Evolutionary conservation across 2,329 filamentous ascomycete genomes (phyloP).

Genomic region (Calycina herbarum): DNA sequence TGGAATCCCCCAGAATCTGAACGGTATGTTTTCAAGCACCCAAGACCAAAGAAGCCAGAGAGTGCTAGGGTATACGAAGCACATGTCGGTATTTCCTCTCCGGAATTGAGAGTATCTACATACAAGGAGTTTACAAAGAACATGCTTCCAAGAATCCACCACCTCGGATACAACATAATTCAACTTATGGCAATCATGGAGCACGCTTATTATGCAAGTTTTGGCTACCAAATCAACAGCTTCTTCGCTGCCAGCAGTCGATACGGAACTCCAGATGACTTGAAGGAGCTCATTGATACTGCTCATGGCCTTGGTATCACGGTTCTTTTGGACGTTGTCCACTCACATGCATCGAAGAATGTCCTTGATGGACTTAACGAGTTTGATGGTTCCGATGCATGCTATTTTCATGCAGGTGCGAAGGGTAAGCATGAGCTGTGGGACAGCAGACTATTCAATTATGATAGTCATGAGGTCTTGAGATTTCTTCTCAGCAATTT

Average conservation of each 20-base stretch:
- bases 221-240: constrained; percentile 97
- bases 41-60: constrained; percentile 76
- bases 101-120: constrained; percentile 82
- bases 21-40: constrained; percentile 81
- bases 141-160: constrained; percentile 87
- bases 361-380: constrained; percentile 92
- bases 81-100: constrained; percentile 96
- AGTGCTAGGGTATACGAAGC: constrained; percentile 96
- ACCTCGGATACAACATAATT: constrained; percentile 93
- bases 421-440: constrained; percentile 89
- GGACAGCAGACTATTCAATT: constrained; percentile 98
- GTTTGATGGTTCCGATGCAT: constrained; percentile 92
- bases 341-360: constrained; percentile 98
- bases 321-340: constrained; percentile 91
- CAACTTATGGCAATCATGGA: constrained; percentile 99
- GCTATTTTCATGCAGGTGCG: constrained; percentile 88
- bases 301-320: constrained; percentile 89
- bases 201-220: constrained; percentile 98
- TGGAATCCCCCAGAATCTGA: constrained; percentile 86
- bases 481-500: constrained; percentile 95
- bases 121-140: constrained; percentile 97
- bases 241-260: constrained; percentile 98
- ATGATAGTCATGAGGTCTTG: constrained; percentile 89
- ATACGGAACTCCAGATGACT: constrained; percentile 88
- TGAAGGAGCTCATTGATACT: constrained; percentile 95